Evolutionary conservation across 345 rosid species (phyloP).

Genomic region (Euphorbia pulcherrima): DNA sequence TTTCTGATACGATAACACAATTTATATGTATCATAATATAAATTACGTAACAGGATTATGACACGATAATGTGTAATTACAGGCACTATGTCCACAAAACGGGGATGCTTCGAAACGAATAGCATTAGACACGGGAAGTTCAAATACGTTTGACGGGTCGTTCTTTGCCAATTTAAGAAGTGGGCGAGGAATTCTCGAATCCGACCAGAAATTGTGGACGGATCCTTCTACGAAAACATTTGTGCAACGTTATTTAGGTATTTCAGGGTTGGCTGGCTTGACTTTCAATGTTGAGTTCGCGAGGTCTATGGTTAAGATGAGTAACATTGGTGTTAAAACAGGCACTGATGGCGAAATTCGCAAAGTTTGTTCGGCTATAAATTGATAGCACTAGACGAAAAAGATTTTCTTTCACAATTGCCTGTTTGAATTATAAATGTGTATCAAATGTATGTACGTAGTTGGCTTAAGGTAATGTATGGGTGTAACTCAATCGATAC

Average conservation of each 20-base stretch:
- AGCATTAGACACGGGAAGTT: not conserved
- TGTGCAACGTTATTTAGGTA: not conserved
- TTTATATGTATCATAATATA: no score
- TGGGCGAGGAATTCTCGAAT: not conserved
- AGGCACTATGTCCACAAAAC: not conserved
- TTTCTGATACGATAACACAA: not conserved
- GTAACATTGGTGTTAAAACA: not conserved
- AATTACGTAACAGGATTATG: not conserved
- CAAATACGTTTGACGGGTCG: not conserved
- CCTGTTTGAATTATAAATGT: no score
- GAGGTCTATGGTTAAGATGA: not conserved
- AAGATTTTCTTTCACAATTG: no score
- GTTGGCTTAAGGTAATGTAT: no score
- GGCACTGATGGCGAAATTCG: not conserved
- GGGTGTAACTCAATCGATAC: no score
- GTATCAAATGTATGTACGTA: no score
- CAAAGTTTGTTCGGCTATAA: not conserved
- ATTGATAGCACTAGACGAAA: no score
- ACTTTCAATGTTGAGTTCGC: not conserved
- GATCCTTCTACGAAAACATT: not conserved
- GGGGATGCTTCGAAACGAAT: not conserved
- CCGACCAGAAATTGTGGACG: not conserved
- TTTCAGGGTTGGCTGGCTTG: not conserved
- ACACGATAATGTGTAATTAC: not conserved
- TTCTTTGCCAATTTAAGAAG: not conserved